Conservation (phyloP, 2,329 filamentous ascomycete species). For the Colletotrichum aenigma region DNA sequence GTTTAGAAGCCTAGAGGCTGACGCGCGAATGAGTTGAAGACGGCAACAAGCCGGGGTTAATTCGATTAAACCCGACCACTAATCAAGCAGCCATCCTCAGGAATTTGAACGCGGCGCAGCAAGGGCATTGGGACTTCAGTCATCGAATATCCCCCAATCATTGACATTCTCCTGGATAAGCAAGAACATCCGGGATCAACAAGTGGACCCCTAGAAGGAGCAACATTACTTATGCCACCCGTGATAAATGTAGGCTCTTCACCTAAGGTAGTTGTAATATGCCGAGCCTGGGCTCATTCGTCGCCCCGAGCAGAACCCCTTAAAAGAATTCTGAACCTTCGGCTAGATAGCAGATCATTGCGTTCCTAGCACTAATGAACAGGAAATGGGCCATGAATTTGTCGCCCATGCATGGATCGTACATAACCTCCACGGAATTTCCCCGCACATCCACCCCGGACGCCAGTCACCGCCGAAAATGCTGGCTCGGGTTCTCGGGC, state of each 20-base stretch:
- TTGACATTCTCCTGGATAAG: not conserved
- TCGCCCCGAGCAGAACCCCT: rapidly evolving
- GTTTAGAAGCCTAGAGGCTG: not conserved
- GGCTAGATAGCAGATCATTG: not conserved
- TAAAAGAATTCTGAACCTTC: rapidly evolving
- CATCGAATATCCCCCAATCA: not conserved
- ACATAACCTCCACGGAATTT: not conserved
- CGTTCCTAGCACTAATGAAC: not conserved
- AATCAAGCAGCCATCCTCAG: not conserved
- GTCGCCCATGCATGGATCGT: not conserved
- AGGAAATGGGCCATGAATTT: not conserved
- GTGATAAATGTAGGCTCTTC: not conserved
- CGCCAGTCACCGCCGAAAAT: not conserved
- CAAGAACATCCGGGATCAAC: not conserved
- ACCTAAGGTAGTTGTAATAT: not conserved
- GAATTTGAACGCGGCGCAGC: not conserved
- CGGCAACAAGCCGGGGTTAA: not conserved
- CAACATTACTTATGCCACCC: not conserved
- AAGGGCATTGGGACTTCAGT: not conserved
- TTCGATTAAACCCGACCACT: not conserved
- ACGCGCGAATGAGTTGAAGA: not conserved
- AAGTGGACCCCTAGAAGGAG: not conserved
- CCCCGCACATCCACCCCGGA: not conserved
- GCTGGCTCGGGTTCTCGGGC: not conserved
- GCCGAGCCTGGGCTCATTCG: not conserved